Percentiles rank a stretch among this genome's conserved stretches.
These are phyloP conservation scores for Rhinocladiella similis DNA, from an alignment of 2,329 filamentous ascomycete species.

Conservation along the genomic window DNA sequence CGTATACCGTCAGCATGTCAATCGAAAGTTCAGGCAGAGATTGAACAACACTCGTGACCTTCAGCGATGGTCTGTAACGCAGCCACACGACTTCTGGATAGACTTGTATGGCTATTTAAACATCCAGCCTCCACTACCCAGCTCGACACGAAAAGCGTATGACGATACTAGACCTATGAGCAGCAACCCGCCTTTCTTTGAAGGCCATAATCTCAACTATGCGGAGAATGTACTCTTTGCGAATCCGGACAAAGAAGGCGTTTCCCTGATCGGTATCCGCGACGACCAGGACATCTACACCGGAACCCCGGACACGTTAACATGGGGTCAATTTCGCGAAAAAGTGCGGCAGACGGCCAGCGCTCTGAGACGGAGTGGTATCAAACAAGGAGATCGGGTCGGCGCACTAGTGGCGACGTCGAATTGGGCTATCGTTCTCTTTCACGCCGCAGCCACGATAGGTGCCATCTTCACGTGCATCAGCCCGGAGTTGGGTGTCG, in stretches of 20 bases:
- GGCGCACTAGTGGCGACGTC: conserved; percentile 44
- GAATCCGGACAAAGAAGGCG: conserved; percentile 34
- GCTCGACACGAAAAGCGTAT: conserved; percentile 35
- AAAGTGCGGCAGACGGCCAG: conserved; percentile 39
- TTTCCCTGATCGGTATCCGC: conserved; percentile 41
- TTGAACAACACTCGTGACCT: not conserved
- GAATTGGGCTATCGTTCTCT: conserved; percentile 41
- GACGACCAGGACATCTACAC: conserved; percentile 31
- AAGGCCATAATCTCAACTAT: conserved; percentile 37
- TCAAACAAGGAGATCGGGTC: conserved; percentile 40
- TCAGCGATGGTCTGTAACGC: not conserved
- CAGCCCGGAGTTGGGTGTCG: conserved; percentile 41
- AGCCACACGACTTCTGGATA: conserved; percentile 37
- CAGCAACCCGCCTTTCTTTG: conserved; percentile 39
- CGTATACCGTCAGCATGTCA: not conserved
- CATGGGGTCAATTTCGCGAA: conserved; percentile 40
- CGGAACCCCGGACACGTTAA: conserved; percentile 31
- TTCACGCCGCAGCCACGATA: conserved; percentile 42
- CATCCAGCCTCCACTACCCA: conserved; percentile 34
- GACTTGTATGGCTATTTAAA: conserved; percentile 39
- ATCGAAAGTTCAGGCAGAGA: not conserved
- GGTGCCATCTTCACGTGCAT: conserved; percentile 47
- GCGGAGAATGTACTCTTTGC: conserved; percentile 41
- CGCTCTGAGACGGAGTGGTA: conserved; percentile 37
- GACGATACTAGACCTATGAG: conserved; percentile 38